A percentile compares a stretch with the other conserved stretches of the same genome.
Evolutionary conservation across 2,329 filamentous ascomycete genomes (phyloP).

Genomic region (Scedosporium apiospermum): DNA sequence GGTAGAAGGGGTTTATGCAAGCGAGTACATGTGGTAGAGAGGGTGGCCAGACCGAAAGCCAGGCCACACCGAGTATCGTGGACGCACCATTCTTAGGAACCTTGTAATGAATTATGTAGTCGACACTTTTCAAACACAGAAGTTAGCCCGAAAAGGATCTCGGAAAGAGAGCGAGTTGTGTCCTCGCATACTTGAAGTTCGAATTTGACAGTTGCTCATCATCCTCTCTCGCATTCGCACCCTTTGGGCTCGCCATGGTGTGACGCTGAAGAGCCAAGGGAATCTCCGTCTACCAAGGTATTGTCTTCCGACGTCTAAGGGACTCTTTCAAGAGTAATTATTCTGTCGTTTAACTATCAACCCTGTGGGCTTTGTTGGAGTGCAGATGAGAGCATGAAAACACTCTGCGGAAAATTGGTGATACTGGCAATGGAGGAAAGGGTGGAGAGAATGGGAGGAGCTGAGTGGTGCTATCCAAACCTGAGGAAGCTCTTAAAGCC

Average conservation of each 20-base stretch:
- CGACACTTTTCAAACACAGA: slow-evolving; percentile 44
- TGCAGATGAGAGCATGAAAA: no score
- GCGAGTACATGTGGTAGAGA: not conserved
- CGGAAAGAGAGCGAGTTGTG: not conserved
- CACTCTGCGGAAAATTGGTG: no score
- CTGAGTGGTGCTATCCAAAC: no score
- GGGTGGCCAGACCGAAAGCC: no score
- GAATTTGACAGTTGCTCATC: not conserved
- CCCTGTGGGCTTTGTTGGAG: no score
- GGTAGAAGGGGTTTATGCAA: slow-evolving; percentile 1
- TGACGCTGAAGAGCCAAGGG: not conserved
- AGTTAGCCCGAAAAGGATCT: not conserved
- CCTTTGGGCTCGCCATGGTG: slow-evolving; percentile 4
- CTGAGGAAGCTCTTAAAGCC: no score
- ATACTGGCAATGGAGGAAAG: no score
- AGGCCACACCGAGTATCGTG: not conserved
- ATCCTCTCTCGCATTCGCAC: not conserved
- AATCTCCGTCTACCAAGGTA: no score
- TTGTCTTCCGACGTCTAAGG: no score
- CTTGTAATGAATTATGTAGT: slow-evolving; percentile 79
- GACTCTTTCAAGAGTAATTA: no score
- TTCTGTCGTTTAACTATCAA: no score
- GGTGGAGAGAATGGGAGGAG: no score
- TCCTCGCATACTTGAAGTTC: not conserved
- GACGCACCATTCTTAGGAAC: slow-evolving; percentile 56